A percentile compares a stretch with the other conserved stretches of the same genome.
These are phyloP conservation scores for Metschnikowia lochheadii DNA, from an alignment of 805 yeast genomes.

Conservation along the genomic window DNA sequence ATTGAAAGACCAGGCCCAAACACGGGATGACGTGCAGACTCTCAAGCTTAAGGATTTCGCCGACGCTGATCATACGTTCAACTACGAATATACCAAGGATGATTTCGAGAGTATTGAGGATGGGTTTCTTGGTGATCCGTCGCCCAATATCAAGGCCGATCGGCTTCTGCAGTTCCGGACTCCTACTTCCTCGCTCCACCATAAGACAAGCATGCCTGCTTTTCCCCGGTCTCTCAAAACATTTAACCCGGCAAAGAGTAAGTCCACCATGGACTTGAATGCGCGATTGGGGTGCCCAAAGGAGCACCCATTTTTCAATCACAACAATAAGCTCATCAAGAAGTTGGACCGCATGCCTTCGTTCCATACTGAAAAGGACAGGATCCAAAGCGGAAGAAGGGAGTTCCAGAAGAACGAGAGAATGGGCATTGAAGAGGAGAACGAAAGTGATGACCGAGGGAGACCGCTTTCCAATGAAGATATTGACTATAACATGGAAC, in stretches of 20 bases:
- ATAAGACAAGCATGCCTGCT: constrained; percentile 22
- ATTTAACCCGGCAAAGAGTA: constrained; percentile 23
- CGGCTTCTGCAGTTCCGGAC: constrained; percentile 13
- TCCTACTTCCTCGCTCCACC: constrained; percentile 5
- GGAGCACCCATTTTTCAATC: constrained; percentile 29
- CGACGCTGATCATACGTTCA: constrained; percentile 29
- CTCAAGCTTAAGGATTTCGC: constrained; percentile 26
- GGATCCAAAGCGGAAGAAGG: constrained; percentile 7
- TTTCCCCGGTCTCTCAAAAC: constrained; percentile 14
- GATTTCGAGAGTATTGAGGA: constrained; percentile 36
- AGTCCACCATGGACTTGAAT: constrained; percentile 32
- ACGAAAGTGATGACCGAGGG: background rate
- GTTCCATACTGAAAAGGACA: constrained; percentile 21
- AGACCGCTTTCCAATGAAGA: constrained; percentile 5
- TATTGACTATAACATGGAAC: constrained; percentile 17
- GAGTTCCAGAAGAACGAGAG: background rate
- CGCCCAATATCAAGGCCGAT: constrained; percentile 7
- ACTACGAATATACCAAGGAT: constrained; percentile 35
- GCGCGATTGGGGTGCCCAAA: constrained; percentile 8
- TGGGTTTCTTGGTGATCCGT: constrained; percentile 28
- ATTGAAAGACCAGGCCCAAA: background rate
- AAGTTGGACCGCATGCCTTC: constrained; percentile 42
- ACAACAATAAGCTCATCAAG: constrained; percentile 31
- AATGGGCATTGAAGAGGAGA: too few species aligned
- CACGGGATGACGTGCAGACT: constrained; percentile 23